A percentile compares a stretch with the other conserved stretches of the same genome.
Evolutionary conservation across 495 filamentous ascomycete genomes (phyloP).

Genomic region (Podospora comata): DNA sequence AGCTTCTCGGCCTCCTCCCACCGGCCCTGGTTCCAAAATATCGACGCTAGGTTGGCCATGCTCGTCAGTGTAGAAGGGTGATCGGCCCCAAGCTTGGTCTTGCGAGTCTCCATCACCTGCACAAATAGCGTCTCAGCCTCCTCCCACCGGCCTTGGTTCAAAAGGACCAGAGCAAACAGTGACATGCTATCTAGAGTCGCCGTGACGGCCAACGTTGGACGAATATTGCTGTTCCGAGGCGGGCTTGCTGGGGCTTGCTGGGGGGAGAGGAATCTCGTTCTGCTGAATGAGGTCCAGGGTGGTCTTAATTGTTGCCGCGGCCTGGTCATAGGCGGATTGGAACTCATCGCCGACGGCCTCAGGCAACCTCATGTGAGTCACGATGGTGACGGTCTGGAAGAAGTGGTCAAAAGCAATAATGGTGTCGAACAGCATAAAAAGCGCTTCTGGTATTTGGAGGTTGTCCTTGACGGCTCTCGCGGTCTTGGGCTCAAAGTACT

Average conservation of each 20-base stretch:
- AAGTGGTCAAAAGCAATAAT: constrained; percentile 95
- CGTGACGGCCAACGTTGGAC: constrained; percentile 87
- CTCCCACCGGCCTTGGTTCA: no score
- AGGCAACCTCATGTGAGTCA: constrained; percentile 77
- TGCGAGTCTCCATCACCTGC: no score
- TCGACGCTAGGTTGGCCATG: no score
- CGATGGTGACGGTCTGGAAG: constrained; percentile 84
- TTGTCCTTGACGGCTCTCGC: constrained; percentile 84
- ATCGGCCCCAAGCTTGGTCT: no score
- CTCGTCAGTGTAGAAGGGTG: no score
- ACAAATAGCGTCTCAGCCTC: no score
- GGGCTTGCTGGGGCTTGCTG: constrained; percentile 65
- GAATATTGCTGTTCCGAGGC: constrained; percentile 64
- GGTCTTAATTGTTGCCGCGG: constrained; percentile 58
- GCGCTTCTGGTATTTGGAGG: constrained; percentile 79
- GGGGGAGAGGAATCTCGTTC: constrained; percentile 72
- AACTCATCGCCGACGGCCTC: constrained; percentile 37
- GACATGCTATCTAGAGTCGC: no score
- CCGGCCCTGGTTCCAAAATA: no score
- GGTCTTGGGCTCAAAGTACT: constrained; percentile 95
- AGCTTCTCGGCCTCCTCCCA: no score
- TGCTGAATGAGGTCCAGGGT: constrained; percentile 66
- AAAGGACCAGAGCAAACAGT: no score
- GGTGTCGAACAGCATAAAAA: constrained; percentile 98
- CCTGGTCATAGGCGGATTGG: constrained; percentile 61